A percentile compares a stretch with the other conserved stretches of the same genome.
Conservation (phyloP, 805 yeast genomes). For the Candida oleophila region DNA sequence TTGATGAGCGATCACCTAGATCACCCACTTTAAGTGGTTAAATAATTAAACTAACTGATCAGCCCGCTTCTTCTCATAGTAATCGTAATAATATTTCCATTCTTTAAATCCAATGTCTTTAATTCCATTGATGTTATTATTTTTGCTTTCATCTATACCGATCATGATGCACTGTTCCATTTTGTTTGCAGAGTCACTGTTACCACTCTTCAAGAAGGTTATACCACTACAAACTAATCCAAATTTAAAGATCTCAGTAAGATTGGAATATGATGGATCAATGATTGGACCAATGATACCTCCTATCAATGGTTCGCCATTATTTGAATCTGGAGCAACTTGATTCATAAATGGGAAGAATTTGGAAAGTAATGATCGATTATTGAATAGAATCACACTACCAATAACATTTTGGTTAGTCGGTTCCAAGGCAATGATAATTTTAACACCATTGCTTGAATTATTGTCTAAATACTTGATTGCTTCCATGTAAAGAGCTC, state of each 20-base stretch:
- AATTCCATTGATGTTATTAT: constrained; percentile 28
- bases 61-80: constrained; percentile 4
- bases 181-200: constrained; percentile 17
- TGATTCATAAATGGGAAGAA: constrained; percentile 48
- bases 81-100: constrained; percentile 38
- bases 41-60: not conserved
- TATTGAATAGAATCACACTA: constrained; percentile 46
- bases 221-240: constrained; percentile 60
- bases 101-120: constrained; percentile 42
- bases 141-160: constrained; percentile 35
- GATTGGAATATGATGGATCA: constrained; percentile 51
- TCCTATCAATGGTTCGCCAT: constrained; percentile 30
- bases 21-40: not conserved
- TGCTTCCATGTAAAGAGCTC: constrained; percentile 37
- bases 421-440: constrained; percentile 55
- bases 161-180: constrained; percentile 37
- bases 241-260: constrained; percentile 52
- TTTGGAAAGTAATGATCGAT: constrained; percentile 42
- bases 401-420: constrained; percentile 53
- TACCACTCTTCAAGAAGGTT: constrained; percentile 41
- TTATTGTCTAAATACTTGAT: constrained; percentile 25
- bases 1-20: too few relatives aligned
- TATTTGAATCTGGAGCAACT: not conserved
- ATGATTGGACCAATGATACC: constrained; percentile 54
- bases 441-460: constrained; percentile 37